These are phyloP conservation scores for Fusarium sp. DNA, from an alignment of 2,329 filamentous ascomycete genomes.

Conservation along the genomic window DNA sequence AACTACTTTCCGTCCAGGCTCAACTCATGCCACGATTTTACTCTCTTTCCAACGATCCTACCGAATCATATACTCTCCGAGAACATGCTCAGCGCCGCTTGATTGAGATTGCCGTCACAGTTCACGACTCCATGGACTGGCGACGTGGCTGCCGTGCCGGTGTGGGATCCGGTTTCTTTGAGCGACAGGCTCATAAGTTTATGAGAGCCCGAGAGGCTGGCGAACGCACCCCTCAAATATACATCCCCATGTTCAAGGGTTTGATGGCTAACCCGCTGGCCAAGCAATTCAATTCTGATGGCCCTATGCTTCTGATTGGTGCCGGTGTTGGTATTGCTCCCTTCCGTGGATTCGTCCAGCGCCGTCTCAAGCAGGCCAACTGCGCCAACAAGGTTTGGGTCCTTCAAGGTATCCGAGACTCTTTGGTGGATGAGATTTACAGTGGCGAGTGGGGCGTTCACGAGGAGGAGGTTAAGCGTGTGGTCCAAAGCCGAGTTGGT, in stretches of 20 bases:
- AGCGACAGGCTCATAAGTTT: constrained; percentile 81
- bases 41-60: constrained; percentile 95
- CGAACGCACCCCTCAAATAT: constrained; percentile 68
- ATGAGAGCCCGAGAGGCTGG: constrained; percentile 74
- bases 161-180: constrained; percentile 92
- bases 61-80: constrained; percentile 75
- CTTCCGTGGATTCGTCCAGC: constrained; percentile 97
- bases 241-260: constrained; percentile 97
- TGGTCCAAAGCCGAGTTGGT: constrained; percentile 79
- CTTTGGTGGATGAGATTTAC: constrained; percentile 94
- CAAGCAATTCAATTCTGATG: constrained; percentile 89
- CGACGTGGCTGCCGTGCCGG: constrained; percentile 78
- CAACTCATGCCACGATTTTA: constrained; percentile 98
- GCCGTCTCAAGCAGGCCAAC: constrained; percentile 91
- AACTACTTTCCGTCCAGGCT: constrained; percentile 81
- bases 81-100: constrained; percentile 79
- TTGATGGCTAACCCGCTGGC: constrained; percentile 97
- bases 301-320: constrained; percentile 96
- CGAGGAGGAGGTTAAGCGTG: constrained; percentile 85
- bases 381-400: constrained; percentile 99
- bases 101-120: constrained; percentile 95
- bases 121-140: constrained; percentile 90
- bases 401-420: constrained; percentile 92
- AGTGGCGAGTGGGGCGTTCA: constrained; percentile 95
- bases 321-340: constrained; percentile 97